A percentile compares a stretch with the other conserved stretches of the same genome.
Conservation (phyloP, 2,329 filamentous ascomycete genomes). For the Neopestalotiopsis sp. region DNA sequence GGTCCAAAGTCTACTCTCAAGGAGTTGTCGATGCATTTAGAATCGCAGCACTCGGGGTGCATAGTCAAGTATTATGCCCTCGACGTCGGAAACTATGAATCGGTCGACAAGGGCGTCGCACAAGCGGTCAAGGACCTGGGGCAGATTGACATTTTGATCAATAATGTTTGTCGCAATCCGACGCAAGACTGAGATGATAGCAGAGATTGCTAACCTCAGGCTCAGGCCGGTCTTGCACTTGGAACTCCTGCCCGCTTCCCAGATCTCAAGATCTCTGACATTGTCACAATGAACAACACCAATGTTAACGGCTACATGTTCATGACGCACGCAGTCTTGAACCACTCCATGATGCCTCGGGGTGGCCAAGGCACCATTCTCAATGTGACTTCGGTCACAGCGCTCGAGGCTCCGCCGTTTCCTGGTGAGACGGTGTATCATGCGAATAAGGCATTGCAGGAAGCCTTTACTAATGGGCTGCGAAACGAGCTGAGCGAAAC, state of each 20-base stretch:
- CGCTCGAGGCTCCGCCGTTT: conserved; percentile 52
- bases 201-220: rapidly evolving
- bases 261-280: conserved; percentile 44
- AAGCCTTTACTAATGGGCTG: conserved; percentile 54
- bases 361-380: conserved; percentile 47
- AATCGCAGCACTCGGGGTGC: conserved; percentile 18
- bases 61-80: conserved; percentile 23
- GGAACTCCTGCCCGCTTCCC: conserved; percentile 48
- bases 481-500: conserved; percentile 51
- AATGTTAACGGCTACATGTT: conserved; percentile 55
- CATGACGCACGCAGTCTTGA: conserved; percentile 48
- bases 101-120: conserved; percentile 35
- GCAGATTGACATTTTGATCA: conserved; percentile 49
- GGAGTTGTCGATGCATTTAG: conserved; percentile 25
- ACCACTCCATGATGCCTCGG: conserved; percentile 43
- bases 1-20: conserved; percentile 25
- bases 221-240: conserved; percentile 48
- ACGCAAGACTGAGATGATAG: background rate
- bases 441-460: conserved; percentile 50
- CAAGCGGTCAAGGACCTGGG: conserved; percentile 37
- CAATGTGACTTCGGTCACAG: conserved; percentile 53
- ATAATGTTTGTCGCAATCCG: conserved; percentile 38
- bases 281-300: conserved; percentile 50
- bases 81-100: conserved; percentile 38
- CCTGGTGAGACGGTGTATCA: conserved; percentile 55